These are phyloP conservation scores for Phylloporus sp. DNA, from an alignment of 768 basidiomycete species.

Conservation along the genomic window DNA sequence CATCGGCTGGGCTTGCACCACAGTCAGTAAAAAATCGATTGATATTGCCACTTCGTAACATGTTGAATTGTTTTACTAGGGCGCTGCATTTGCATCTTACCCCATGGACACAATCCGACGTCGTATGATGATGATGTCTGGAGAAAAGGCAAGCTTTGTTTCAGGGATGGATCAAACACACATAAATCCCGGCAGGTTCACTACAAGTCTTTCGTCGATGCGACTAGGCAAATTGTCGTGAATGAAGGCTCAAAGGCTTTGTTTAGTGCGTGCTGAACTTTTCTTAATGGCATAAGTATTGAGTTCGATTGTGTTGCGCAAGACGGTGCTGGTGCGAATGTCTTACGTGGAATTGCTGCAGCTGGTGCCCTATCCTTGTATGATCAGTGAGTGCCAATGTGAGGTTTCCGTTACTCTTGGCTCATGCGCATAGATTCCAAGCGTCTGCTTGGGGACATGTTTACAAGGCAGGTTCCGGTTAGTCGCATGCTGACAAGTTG, in stretches of 20 bases:
- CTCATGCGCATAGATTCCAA: conserved; percentile 37
- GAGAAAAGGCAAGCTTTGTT: conserved; percentile 25
- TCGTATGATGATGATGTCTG: conserved; percentile 48
- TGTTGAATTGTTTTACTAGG: conserved; percentile 20
- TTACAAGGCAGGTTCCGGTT: conserved; percentile 43
- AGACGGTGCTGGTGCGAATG: conserved; percentile 60
- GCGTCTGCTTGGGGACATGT: conserved; percentile 53
- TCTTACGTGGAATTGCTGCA: conserved; percentile 49
- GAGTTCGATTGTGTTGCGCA: conserved; percentile 16
- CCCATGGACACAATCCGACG: conserved; percentile 44
- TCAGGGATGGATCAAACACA: not conserved
- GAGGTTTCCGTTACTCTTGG: not conserved
- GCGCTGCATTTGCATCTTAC: conserved; percentile 38
- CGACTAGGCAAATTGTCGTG: conserved; percentile 36
- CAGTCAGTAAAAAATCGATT: conserved; percentile 21
- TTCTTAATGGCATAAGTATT: not conserved
- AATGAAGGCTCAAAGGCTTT: conserved; percentile 38
- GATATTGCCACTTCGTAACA: not conserved
- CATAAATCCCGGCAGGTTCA: conserved; percentile 25
- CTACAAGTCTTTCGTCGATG: conserved; percentile 41
- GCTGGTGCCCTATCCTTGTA: conserved; percentile 58
- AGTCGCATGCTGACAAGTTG: not conserved
- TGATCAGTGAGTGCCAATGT: conserved; percentile 42
- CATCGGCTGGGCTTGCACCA: conserved; percentile 42
- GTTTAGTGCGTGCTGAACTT: conserved; percentile 30